These are phyloP conservation scores for Clitopilus hobsonii DNA, from an alignment of 768 basidiomycete species.

Conservation along the genomic window DNA sequence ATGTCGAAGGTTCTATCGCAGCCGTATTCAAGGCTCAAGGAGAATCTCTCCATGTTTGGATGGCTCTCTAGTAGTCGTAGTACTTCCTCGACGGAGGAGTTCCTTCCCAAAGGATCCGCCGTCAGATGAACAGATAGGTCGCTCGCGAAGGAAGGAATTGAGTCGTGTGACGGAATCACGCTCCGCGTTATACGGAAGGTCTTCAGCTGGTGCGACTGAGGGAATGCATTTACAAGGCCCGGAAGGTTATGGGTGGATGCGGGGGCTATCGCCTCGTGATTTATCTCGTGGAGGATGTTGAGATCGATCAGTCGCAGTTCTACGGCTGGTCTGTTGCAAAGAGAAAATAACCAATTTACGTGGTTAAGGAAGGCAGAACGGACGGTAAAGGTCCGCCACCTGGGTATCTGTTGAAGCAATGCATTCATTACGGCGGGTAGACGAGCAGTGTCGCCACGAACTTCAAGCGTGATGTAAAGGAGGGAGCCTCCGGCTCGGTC, in stretches of 20 bases:
- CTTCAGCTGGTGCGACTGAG: slow-evolving; percentile 28
- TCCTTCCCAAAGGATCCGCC: slow-evolving; percentile 10
- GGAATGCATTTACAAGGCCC: slow-evolving; percentile 24
- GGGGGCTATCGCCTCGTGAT: slow-evolving; percentile 9
- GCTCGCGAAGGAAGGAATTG: slow-evolving; percentile 28
- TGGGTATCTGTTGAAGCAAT: slow-evolving; percentile 30
- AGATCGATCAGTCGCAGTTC: slow-evolving; percentile 25
- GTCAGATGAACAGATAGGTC: slow-evolving; percentile 29
- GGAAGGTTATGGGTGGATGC: slow-evolving; percentile 16
- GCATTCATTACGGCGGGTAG: slow-evolving; percentile 32
- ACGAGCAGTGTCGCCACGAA: slow-evolving; percentile 22
- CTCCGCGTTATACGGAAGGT: slow-evolving; percentile 28
- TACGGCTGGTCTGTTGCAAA: slow-evolving; percentile 30
- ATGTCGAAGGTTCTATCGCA: slow-evolving; percentile 21
- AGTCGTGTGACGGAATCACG: slow-evolving; percentile 26
- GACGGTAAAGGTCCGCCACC: slow-evolving; percentile 43
- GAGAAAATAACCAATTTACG: slow-evolving; percentile 32
- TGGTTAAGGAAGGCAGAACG: slow-evolving; percentile 30
- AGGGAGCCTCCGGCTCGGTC: slow-evolving; percentile 36
- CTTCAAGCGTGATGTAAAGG: slow-evolving; percentile 41
- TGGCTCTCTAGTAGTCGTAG: slow-evolving; percentile 31
- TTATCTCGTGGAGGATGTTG: not conserved
- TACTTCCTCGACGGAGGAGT: slow-evolving; percentile 21
- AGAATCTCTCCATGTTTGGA: slow-evolving; percentile 33
- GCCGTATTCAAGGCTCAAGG: slow-evolving; percentile 29